Evolutionary conservation across 2,329 filamentous ascomycete species (phyloP).

Genomic region (Xylaria sp.): DNA sequence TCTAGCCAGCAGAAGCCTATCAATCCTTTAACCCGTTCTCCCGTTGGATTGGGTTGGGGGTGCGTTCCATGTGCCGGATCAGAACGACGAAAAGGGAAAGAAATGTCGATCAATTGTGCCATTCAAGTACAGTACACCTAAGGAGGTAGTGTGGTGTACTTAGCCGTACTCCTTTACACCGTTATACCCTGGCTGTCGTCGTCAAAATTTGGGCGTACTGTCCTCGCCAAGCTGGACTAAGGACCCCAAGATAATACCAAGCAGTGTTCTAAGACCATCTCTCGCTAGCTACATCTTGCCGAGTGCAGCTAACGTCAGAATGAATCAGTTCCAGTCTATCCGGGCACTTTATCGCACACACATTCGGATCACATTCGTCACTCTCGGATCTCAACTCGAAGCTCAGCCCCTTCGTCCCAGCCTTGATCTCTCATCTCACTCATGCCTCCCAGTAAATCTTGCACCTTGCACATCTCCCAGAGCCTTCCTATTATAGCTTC

Average conservation of each 20-base stretch:
- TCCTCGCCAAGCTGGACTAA: slow-evolving; percentile 25
- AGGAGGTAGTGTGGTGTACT: neutral
- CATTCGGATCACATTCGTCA: no score
- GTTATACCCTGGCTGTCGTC: neutral
- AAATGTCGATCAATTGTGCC: neutral
- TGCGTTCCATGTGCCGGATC: neutral
- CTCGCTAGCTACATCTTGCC: slow-evolving; percentile 8
- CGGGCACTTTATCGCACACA: neutral
- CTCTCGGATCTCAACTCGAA: neutral
- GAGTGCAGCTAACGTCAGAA: slow-evolving; percentile 21
- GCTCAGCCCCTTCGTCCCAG: neutral
- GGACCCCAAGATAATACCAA: slow-evolving; percentile 16
- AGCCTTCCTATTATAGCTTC: slow-evolving; percentile 24
- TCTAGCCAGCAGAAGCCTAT: no score
- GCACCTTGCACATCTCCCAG: neutral
- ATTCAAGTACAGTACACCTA: neutral
- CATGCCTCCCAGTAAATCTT: no score
- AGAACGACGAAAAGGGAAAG: neutral
- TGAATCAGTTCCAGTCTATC: slow-evolving; percentile 17
- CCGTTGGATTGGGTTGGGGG: neutral
- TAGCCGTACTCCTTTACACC: neutral
- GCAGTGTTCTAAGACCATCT: slow-evolving; percentile 6
- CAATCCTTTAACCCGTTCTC: neutral
- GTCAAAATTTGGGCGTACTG: slow-evolving; percentile 3
- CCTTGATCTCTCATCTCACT: neutral